These are phyloP conservation scores for Hypomyces perniciosus DNA, from an alignment of 2,329 filamentous ascomycete species.

Conservation along the genomic window DNA sequence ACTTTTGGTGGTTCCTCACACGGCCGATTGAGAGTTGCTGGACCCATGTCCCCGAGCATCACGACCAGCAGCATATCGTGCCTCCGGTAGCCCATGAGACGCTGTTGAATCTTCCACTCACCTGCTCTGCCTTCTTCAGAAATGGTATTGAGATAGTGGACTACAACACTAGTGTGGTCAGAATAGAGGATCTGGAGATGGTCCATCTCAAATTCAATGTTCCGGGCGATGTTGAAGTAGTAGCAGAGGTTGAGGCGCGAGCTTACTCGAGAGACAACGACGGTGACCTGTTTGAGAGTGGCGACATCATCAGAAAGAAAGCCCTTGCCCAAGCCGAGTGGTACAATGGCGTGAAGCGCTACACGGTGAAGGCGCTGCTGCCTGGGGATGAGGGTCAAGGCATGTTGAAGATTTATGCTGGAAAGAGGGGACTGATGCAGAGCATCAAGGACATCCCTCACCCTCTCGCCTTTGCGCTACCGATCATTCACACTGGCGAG, in stretches of 20 bases:
- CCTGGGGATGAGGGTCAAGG: conserved; percentile 89
- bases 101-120: conserved; percentile 77
- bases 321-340: conserved; percentile 89
- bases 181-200: conserved; percentile 89
- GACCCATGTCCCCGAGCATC: conserved; percentile 85
- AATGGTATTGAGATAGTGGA: conserved; percentile 73
- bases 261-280: conserved; percentile 76
- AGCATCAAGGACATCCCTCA: conserved; percentile 95
- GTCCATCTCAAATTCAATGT: conserved; percentile 84
- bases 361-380: conserved; percentile 86
- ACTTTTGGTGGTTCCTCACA: conserved; percentile 90
- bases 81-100: conserved; percentile 82
- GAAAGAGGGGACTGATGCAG: conserved; percentile 93
- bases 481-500: conserved; percentile 81
- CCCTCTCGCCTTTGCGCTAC: conserved; percentile 80
- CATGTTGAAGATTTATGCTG: conserved; percentile 84
- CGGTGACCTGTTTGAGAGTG: conserved; percentile 89
- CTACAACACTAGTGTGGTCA: conserved; percentile 81
- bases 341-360: conserved; percentile 80
- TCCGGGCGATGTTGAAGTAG: conserved; percentile 82
- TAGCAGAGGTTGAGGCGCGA: conserved; percentile 85
- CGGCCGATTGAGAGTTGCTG: conserved; percentile 87
- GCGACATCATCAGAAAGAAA: conserved; percentile 77
- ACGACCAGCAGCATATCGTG: conserved; percentile 87
- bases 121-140: conserved; percentile 83